Base-by-base conservation (phyloP, 2,329 filamentous ascomycete genomes). In the Clonostachys rhizophaga region DNA sequence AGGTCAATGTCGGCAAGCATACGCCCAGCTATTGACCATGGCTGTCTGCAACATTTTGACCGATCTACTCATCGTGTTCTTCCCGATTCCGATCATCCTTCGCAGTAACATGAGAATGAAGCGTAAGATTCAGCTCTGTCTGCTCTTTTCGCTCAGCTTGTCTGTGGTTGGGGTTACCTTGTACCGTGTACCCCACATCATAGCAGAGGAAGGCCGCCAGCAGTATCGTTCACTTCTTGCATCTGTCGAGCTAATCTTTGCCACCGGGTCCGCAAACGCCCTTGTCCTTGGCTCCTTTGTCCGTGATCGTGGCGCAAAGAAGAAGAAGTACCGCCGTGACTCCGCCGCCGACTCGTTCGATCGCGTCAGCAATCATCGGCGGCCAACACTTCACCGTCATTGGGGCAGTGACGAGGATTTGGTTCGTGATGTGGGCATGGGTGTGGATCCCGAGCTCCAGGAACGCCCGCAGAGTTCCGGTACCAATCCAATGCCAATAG, bases 351-450 rank as follows among this genome's bases (percentile, higher is more conserved):
- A 82, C 39, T 91, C 87, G 2, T 69, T 86, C 37, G 84, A 82
- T 44, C 73, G 62, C 13, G 50, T 58, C 12, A 58, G 57, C 46
- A 56, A 57, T 40, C 57, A 66, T 16, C 70, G 65, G 51, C 70
- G 75, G 52, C 76, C 71, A 52, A 74, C 76, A 11, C 51, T 85
- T 41, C 69, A 84, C 50, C 79, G 81, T 44, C 81, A 88, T 47
- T 92, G 88, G 84, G 91, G 89, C 40, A 96, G 90, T 55, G 92
- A 97, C 57, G 91, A 95, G 59, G 90, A 97, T 61, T 78, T 97
- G 2, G 90, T 95, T 5, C 76, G 87, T 44, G 88, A 85, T 50
- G 59, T 96, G 5, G 91, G 92, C 8, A 81, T 92, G 37, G 80
- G 86, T 12, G 76, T 83, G 5, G 71, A 78, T 37, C 73, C 72